These are phyloP conservation scores for Ceratocystis smalleyi DNA, from an alignment of 2,329 filamentous ascomycete genomes.

Conservation along the genomic window DNA sequence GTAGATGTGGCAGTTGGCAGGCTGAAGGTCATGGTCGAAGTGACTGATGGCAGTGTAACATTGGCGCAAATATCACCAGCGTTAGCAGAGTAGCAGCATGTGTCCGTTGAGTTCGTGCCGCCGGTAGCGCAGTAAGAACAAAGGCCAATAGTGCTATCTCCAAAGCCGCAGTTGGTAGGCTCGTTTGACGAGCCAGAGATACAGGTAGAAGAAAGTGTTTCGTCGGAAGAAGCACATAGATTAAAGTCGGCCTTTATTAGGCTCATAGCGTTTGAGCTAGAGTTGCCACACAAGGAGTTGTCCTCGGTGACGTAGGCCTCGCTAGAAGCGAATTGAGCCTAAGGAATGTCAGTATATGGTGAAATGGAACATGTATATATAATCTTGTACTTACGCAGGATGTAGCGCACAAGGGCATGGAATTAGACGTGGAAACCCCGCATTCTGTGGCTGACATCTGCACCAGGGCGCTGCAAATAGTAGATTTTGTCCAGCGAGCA, in stretches of 20 bases:
- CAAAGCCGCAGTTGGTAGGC: conserved; percentile 72
- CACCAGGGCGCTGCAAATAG: conserved; percentile 85
- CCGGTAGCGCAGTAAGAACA: conserved; percentile 76
- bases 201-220: conserved; percentile 59
- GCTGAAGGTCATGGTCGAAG: conserved; percentile 48
- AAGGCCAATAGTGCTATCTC: conserved; percentile 53
- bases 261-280: conserved; percentile 47
- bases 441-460: conserved; percentile 71
- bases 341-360: neutral
- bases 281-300: conserved; percentile 52
- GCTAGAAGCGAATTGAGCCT: conserved; percentile 73
- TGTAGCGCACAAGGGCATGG: conserved; percentile 71
- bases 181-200: conserved; percentile 68
- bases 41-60: conserved; percentile 64
- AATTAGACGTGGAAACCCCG: conserved; percentile 44
- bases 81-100: conserved; percentile 75
- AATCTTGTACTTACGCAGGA: conserved; percentile 49
- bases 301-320: conserved; percentile 74
- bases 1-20: conserved; percentile 34
- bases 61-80: conserved; percentile 57
- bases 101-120: conserved; percentile 82
- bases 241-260: conserved; percentile 87
- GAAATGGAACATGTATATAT: neutral
- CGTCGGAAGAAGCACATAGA: conserved; percentile 69
- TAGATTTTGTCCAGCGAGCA: conserved; percentile 80